Evolutionary conservation across 768 basidiomycete genomes (phyloP), one percentile per base, ranked within the genome.

Genomic region (Psilocybe azurescens): DNA sequence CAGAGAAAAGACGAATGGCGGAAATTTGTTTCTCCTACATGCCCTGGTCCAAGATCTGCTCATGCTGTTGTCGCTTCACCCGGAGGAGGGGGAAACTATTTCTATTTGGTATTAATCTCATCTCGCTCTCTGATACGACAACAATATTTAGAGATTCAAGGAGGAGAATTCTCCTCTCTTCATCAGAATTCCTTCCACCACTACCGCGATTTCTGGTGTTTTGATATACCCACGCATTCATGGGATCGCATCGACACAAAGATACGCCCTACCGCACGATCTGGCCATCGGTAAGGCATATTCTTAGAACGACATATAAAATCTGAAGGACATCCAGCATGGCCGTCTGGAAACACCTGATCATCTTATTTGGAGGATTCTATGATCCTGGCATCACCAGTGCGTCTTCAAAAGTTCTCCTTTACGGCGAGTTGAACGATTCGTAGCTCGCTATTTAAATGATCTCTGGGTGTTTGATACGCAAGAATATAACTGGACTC

Each of bases 1-100:
- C 94, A 0, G 92, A 93, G 39, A 94, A n/a, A 94, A 87, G 88
- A 95, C 68, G 95, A 97, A 80, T 97, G 95, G 95, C 83, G 91
- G 9, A 87, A 86, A 67, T 95, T 93, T 64, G 81, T 94, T 29
- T 93, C 91, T 0, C 89, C 87, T 11, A 93, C 89, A 0, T 92
- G 90, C 66, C 95, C 95, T 0, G 92, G 93, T 2, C 95, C 95
- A 2, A 83, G 95, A 46, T 92, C 90, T 8, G 95, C 95, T 0
- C 95, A 97, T 73, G 91, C 91, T 9, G 86, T 93, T 4, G 89
- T 88, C 24, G 85, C 86, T 0, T 86, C 86, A 2, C 87, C 92
- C 0, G 82, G 83, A 1, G 88, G 86, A n/a, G 95, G 95, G 95
- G 95, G 1, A 94, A 94, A 69, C 78, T 95, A 1, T 94, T 91